Evolutionary conservation across 306 rosid genomes (phyloP).

Genomic region (Rosa lucieae): DNA sequence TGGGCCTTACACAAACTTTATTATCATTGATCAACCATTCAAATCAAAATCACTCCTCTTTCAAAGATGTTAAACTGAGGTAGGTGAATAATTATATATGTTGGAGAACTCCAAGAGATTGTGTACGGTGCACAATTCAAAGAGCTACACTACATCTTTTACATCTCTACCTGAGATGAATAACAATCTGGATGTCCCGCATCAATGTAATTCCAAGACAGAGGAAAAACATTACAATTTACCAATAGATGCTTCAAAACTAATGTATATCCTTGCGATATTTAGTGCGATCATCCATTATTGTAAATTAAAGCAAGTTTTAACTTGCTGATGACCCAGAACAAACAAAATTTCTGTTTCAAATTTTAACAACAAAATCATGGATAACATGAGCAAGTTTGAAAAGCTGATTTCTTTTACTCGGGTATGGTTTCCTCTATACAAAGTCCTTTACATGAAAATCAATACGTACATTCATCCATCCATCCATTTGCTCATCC

Average conservation of each 20-base stretch:
- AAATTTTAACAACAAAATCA: not conserved
- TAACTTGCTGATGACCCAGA: not conserved
- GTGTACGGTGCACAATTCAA: not conserved
- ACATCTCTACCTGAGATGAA: not conserved
- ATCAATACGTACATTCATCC: not conserved
- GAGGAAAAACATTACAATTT: not conserved
- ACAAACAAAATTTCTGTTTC: not conserved
- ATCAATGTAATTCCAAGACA: not conserved
- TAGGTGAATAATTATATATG: not conserved
- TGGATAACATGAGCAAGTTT: not conserved
- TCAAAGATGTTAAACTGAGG: not conserved
- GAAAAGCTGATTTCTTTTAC: constrained; percentile 2
- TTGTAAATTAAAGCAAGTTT: constrained; percentile 4
- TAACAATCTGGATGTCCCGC: not conserved
- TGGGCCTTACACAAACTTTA: not conserved
- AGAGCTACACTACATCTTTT: not conserved
- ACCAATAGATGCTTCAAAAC: too few species aligned
- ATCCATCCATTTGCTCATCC: not conserved
- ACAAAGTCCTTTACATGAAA: not conserved
- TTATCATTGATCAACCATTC: not conserved
- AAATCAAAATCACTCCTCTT: not conserved
- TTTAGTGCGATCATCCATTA: not conserved
- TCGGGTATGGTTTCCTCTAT: not conserved
- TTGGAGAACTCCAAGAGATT: not conserved
- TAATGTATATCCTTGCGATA: not conserved